Evolutionary conservation across 2,329 filamentous ascomycete genomes (phyloP).

Genomic region (Fusarium gaditjirri): DNA sequence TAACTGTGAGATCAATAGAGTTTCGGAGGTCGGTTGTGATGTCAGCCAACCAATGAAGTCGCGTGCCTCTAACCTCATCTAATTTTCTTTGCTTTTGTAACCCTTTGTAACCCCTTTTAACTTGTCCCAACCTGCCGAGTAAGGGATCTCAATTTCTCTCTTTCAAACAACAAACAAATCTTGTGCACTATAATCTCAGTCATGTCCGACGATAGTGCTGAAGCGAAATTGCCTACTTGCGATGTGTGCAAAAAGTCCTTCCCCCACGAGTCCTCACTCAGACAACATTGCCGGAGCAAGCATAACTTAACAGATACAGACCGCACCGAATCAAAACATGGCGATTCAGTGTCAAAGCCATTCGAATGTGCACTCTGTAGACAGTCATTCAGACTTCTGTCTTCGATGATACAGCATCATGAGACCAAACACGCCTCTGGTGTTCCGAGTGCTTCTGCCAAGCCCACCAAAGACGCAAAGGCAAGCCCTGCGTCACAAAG

Average conservation of each 20-base stretch:
- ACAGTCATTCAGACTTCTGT: background rate
- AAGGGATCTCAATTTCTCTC: background rate
- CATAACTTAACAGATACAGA: background rate
- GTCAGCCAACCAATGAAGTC: no score
- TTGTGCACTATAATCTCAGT: background rate
- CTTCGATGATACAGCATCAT: background rate
- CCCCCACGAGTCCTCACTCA: background rate
- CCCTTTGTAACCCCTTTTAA: background rate
- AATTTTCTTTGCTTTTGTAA: background rate
- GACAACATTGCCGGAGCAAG: background rate
- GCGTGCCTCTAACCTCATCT: no score
- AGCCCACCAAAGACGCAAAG: background rate
- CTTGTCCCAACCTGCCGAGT: rapidly evolving
- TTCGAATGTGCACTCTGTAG: background rate
- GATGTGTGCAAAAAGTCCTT: background rate
- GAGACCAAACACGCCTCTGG: background rate
- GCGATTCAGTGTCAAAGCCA: background rate
- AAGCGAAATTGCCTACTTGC: background rate
- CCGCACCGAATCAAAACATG: background rate
- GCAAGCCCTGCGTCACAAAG: no score
- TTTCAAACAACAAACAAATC: background rate
- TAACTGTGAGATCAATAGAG: no score
- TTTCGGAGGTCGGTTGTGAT: no score
- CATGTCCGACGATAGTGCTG: background rate
- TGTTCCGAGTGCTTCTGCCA: background rate